These are phyloP conservation scores for Gossypium arboreum DNA, from an alignment of 345 rosid genomes.

Conservation along the genomic window DNA sequence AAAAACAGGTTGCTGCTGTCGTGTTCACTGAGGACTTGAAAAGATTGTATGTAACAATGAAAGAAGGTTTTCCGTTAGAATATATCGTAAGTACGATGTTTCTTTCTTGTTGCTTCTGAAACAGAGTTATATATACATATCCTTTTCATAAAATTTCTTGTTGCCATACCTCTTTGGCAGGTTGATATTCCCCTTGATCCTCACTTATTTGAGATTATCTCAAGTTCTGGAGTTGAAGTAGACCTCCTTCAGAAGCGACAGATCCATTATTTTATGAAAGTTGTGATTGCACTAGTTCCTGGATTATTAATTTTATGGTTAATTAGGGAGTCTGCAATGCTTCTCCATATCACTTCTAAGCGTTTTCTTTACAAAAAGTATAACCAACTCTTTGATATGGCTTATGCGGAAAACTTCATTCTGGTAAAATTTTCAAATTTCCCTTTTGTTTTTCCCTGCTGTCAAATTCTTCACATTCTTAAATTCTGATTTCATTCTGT, in stretches of 20 bases:
- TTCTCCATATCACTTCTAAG: slow-evolving; percentile 66
- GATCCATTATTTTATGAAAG: slow-evolving; percentile 88
- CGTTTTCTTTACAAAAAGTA: slow-evolving; percentile 87
- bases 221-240: slow-evolving; percentile 87
- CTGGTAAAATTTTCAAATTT: slow-evolving; percentile 47
- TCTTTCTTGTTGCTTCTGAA: slow-evolving; percentile 16
- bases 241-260: slow-evolving; percentile 93
- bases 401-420: slow-evolving; percentile 86
- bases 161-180: slow-evolving; percentile 35
- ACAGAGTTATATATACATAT: slow-evolving; percentile 10
- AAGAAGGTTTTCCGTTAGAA: slow-evolving; percentile 93
- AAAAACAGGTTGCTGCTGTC: slow-evolving; percentile 77
- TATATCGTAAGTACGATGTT: slow-evolving; percentile 60
- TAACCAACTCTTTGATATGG: slow-evolving; percentile 86
- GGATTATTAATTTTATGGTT: slow-evolving; percentile 79
- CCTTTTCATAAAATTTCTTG: slow-evolving; percentile 16
- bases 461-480: slow-evolving; percentile 6
- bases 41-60: slow-evolving; percentile 83
- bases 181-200: slow-evolving; percentile 96
- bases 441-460: not conserved
- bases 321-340: slow-evolving; percentile 76
- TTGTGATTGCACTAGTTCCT: slow-evolving; percentile 69
- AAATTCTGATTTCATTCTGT: slow-evolving; percentile 20
- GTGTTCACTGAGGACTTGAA: slow-evolving; percentile 94
- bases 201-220: slow-evolving; percentile 72